These are phyloP conservation scores for Annona squamosa DNA, from an alignment of 164 flowering plant genomes.

Conservation along the genomic window DNA sequence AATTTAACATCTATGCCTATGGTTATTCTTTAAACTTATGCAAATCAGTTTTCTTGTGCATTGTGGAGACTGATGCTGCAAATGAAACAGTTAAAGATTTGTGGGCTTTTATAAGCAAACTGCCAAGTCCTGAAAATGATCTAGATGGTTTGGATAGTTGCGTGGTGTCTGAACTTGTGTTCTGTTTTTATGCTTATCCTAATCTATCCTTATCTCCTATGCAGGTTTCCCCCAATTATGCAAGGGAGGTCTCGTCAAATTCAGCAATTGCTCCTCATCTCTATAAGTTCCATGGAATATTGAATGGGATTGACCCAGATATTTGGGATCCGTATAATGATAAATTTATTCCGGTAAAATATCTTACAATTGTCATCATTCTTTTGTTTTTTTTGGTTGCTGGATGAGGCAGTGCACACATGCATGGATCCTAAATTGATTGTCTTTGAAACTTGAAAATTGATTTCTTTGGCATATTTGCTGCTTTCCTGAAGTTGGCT, in stretches of 20 bases:
- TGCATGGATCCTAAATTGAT: no score
- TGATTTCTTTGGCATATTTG: neutral
- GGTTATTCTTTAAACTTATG: neutral
- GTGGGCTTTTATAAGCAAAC: neutral
- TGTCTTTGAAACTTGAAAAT: neutral
- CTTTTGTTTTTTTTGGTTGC: neutral
- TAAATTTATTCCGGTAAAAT: conserved; percentile 73
- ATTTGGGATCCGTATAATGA: conserved; percentile 98
- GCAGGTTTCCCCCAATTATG: conserved; percentile 85
- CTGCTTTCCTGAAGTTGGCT: neutral
- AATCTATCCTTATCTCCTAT: conserved; percentile 1
- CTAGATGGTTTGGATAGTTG: neutral
- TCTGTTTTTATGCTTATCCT: neutral
- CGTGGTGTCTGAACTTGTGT: neutral
- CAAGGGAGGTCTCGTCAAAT: conserved; percentile 77
- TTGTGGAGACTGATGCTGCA: neutral
- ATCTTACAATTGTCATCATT: neutral
- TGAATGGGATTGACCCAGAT: conserved; percentile 95
- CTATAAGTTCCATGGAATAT: conserved; percentile 82
- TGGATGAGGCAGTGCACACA: no score
- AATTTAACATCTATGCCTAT: neutral
- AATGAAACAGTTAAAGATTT: neutral
- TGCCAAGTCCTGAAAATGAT: neutral
- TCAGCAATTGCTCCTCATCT: conserved; percentile 78
- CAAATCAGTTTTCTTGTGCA: neutral